Conservation (phyloP, 2,329 filamentous ascomycete species). For the Trichophyton rubrum region DNA sequence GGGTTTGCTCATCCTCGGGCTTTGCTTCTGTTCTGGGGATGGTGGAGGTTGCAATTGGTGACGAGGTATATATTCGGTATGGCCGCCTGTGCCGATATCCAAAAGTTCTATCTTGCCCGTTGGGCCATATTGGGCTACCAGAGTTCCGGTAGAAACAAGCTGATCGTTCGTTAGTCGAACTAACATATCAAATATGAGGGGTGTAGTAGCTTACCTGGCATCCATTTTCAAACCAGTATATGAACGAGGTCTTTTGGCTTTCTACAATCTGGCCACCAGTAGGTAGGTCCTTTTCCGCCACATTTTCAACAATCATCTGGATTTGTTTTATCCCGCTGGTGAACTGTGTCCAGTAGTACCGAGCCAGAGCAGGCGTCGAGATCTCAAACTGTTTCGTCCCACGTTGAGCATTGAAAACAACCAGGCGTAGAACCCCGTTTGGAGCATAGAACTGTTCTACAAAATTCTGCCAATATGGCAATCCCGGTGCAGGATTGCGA, state of each 20-base stretch:
- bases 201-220: conserved; percentile 52
- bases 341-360: conserved; percentile 85
- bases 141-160: conserved; percentile 63
- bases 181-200: not conserved
- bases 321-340: conserved; percentile 75
- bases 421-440: conserved; percentile 63
- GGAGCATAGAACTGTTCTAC: conserved; percentile 70
- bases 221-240: conserved; percentile 78
- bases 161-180: conserved; percentile 25
- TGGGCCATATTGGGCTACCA: conserved; percentile 67
- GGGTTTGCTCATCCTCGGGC: conserved; percentile 44
- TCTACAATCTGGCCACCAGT: conserved; percentile 62
- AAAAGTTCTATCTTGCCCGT: conserved; percentile 73
- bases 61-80: conserved; percentile 75
- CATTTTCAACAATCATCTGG: conserved; percentile 68
- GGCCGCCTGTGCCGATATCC: conserved; percentile 62
- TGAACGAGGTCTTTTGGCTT: conserved; percentile 63
- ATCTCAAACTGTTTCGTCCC: conserved; percentile 80
- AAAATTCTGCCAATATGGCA: conserved; percentile 67
- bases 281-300: conserved; percentile 44
- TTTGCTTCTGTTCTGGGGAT: conserved; percentile 44
- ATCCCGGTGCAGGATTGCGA: conserved; percentile 51
- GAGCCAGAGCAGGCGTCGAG: conserved; percentile 62
- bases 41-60: conserved; percentile 40
- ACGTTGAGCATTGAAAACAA: conserved; percentile 42